A percentile compares a stretch with the other conserved stretches of the same genome.
Evolutionary conservation across 768 basidiomycete species (phyloP).

Genomic region (Boletellus ananiceps): DNA sequence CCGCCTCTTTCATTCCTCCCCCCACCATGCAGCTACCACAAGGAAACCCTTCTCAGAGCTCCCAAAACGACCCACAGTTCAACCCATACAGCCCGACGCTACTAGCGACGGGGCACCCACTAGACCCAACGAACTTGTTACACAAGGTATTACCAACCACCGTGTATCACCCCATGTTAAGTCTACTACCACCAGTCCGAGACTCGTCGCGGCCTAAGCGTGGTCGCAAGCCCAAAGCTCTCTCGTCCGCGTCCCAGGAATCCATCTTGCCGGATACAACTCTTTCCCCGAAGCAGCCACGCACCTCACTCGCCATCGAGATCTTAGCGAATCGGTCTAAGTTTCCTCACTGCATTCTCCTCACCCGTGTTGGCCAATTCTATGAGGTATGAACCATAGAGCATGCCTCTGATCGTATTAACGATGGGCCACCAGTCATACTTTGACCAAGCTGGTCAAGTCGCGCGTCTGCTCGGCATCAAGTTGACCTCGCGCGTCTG

Average conservation of each 20-base stretch:
- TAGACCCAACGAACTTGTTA: not conserved
- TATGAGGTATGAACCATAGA: conserved; percentile 64
- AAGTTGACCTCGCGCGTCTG: conserved; percentile 76
- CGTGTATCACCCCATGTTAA: not conserved
- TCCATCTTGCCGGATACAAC: not conserved
- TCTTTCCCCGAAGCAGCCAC: conserved; percentile 25
- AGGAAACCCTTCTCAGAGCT: conserved; percentile 57
- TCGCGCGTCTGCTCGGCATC: conserved; percentile 74
- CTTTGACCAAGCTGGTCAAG: conserved; percentile 82
- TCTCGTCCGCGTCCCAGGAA: not conserved
- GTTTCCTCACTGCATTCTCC: conserved; percentile 85
- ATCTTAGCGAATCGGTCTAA: conserved; percentile 65
- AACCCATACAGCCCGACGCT: not conserved
- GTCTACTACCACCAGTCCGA: not conserved
- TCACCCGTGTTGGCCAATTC: conserved; percentile 92
- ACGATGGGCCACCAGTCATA: conserved; percentile 61
- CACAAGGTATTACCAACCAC: conserved; percentile 6
- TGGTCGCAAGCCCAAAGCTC: conserved; percentile 15
- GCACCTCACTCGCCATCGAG: conserved; percentile 57
- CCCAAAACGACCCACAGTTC: conserved; percentile 37
- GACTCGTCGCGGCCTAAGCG: conserved; percentile 9
- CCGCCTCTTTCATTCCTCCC: conserved; percentile 11
- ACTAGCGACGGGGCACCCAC: not conserved
- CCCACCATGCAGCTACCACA: conserved; percentile 25
- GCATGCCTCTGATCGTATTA: not conserved